Percentiles rank a stretch among this genome's conserved stretches.
Evolutionary conservation across 768 basidiomycete species (phyloP).

Genomic region (Lactarius hengduanensis): DNA sequence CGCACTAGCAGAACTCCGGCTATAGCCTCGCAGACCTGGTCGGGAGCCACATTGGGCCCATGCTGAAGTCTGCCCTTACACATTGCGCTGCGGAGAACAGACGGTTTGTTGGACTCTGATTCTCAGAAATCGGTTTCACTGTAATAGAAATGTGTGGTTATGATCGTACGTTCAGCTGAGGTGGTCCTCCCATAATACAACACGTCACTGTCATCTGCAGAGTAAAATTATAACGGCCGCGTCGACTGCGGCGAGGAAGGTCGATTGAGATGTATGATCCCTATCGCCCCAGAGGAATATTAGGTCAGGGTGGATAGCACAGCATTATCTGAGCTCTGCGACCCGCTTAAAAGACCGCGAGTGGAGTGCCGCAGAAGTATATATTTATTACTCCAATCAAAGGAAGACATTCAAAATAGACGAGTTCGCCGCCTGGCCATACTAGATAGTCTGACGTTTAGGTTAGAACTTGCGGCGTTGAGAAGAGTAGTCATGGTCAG

Average conservation of each 20-base stretch:
- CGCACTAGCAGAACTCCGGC: conserved; percentile 15
- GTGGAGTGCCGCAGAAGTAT: too few relatives aligned
- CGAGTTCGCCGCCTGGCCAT: too few relatives aligned
- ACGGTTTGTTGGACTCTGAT: background rate
- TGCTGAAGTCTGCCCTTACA: background rate
- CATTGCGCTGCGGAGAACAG: background rate
- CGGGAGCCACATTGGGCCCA: background rate
- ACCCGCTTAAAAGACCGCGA: too few relatives aligned
- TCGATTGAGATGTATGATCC: background rate
- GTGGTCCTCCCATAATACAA: background rate
- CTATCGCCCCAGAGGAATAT: too few relatives aligned
- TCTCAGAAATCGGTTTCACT: background rate
- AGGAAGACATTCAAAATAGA: too few relatives aligned
- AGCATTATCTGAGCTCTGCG: too few relatives aligned
- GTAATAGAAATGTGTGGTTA: background rate
- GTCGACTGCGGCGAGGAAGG: background rate
- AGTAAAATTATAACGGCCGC: background rate
- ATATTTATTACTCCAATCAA: too few relatives aligned
- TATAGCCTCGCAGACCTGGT: background rate
- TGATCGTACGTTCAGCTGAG: background rate
- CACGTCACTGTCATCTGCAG: background rate
- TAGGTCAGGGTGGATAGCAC: too few relatives aligned
- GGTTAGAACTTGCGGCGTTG: too few relatives aligned
- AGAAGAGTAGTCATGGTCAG: too few relatives aligned
- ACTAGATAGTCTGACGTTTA: too few relatives aligned